A percentile compares a stretch with the other conserved stretches of the same genome.
These are phyloP conservation scores for Neurospora sp. DNA, from an alignment of 495 filamentous ascomycete genomes.

Conservation along the genomic window DNA sequence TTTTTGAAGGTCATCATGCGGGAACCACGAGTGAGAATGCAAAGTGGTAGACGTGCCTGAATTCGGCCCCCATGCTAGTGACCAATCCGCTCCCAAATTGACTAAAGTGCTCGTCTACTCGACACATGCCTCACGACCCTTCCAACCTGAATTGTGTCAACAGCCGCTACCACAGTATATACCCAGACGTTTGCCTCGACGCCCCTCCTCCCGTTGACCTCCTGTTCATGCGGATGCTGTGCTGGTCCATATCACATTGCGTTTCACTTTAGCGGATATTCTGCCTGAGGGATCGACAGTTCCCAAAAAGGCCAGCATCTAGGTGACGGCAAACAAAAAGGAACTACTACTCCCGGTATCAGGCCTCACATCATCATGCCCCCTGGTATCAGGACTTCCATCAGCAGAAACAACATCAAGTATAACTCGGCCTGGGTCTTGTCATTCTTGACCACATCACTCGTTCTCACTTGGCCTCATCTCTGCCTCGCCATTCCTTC, in stretches of 20 bases:
- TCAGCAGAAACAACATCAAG: neutral
- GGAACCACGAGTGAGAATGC: slow-evolving; percentile 23
- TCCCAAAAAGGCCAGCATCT: neutral
- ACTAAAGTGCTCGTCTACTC: slow-evolving; percentile 16
- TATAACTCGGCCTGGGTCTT: slow-evolving; percentile 19
- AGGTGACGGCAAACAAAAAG: slow-evolving; percentile 3
- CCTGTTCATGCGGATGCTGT: slow-evolving; percentile 22
- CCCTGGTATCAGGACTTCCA: slow-evolving; percentile 8
- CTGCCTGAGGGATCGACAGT: slow-evolving; percentile 22
- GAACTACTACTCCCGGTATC: slow-evolving; percentile 4
- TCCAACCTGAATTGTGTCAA: slow-evolving; percentile 26
- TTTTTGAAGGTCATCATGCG: slow-evolving; percentile 28
- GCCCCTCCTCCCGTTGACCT: slow-evolving; percentile 10
- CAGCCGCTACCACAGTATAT: slow-evolving; percentile 39
- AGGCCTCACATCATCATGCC: slow-evolving; percentile 21
- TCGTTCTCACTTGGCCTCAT: slow-evolving; percentile 18
- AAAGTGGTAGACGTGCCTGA: slow-evolving; percentile 31
- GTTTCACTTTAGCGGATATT: slow-evolving; percentile 35
- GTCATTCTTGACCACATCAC: slow-evolving; percentile 24
- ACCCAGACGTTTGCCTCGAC: slow-evolving; percentile 25
- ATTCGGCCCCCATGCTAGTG: slow-evolving; percentile 8
- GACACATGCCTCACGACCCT: slow-evolving; percentile 16
- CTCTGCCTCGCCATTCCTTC: slow-evolving; percentile 18
- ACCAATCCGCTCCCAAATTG: neutral
- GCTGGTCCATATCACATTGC: slow-evolving; percentile 30